A percentile compares a stretch with the other conserved stretches of the same genome.
These are phyloP conservation scores for Phytophthora capsici DNA, from an alignment of 352 stramenopile genomes.

Conservation along the genomic window DNA sequence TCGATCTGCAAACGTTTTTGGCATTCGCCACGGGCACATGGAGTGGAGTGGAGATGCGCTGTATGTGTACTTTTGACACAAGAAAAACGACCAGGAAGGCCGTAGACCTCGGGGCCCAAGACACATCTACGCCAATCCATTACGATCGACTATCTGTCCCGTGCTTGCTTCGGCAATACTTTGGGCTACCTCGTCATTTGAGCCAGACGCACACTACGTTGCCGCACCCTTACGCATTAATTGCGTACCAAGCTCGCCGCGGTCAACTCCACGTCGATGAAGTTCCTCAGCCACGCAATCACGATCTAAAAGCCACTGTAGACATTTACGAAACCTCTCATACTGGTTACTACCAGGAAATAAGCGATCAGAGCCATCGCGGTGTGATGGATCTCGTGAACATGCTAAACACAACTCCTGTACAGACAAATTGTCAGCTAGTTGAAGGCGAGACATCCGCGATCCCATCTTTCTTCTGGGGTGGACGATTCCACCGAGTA, in stretches of 20 bases:
- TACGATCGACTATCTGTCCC: not conserved
- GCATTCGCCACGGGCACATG: slow-evolving; percentile 26
- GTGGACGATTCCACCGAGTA: slow-evolving; percentile 1
- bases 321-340: too few relatives aligned
- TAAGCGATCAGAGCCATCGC: slow-evolving; percentile 3
- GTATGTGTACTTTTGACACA: slow-evolving; percentile 41
- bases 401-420: not conserved
- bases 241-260: slow-evolving; percentile 16
- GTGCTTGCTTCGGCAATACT: slow-evolving; percentile 8
- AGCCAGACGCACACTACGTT: slow-evolving; percentile 23
- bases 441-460: too few relatives aligned
- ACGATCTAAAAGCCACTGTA: too few relatives aligned
- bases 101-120: slow-evolving; percentile 12
- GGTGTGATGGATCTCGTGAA: not conserved
- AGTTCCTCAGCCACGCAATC: slow-evolving; percentile 17
- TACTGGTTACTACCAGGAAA: slow-evolving; percentile 23
- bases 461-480: not conserved
- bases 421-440: too few relatives aligned
- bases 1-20: slow-evolving; percentile 19
- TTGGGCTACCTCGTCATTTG: slow-evolving; percentile 15
- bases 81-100: slow-evolving; percentile 45
- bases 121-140: slow-evolving; percentile 19
- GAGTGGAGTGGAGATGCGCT: slow-evolving; percentile 39
- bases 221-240: slow-evolving; percentile 6
- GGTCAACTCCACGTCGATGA: slow-evolving; percentile 16